Conservation (phyloP, 352 stramenopile genomes). For the Halophytophthora polymorphica region DNA sequence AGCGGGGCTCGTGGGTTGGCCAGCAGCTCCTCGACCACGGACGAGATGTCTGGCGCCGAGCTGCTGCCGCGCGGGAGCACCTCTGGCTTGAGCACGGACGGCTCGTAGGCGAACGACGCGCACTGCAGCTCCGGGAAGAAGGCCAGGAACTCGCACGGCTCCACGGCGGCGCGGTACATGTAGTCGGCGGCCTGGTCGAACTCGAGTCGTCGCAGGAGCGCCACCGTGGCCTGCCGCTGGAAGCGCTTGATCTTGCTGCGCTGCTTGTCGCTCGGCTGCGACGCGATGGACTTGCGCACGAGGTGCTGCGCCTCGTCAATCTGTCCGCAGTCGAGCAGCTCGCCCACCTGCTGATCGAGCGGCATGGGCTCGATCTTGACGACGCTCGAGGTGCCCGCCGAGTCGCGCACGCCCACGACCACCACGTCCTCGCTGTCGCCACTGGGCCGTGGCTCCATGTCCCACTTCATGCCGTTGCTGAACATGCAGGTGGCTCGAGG, state of each 20-base stretch:
- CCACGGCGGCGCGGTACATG: conserved; percentile 83
- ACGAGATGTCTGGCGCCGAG: conserved; percentile 71
- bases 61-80: conserved; percentile 73
- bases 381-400: conserved; percentile 60
- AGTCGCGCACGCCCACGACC: conserved; percentile 69
- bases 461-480: conserved; percentile 89
- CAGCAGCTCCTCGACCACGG: conserved; percentile 73
- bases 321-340: conserved; percentile 79
- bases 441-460: conserved; percentile 78
- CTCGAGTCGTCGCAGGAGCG: conserved; percentile 72
- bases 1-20: conserved; percentile 43
- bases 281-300: conserved; percentile 77
- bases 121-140: conserved; percentile 86
- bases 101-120: conserved; percentile 81
- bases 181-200: conserved; percentile 78
- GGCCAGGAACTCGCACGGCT: conserved; percentile 83
- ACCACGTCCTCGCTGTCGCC: conserved; percentile 79
- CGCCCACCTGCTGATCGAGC: conserved; percentile 78
- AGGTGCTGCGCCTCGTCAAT: conserved; percentile 85
- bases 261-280: conserved; percentile 76
- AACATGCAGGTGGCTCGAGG: conserved; percentile 71
- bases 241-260: conserved; percentile 88
- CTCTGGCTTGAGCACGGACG: conserved; percentile 76
- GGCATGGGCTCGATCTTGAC: conserved; percentile 87
- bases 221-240: conserved; percentile 79